Conservation (phyloP, 108 stramenopile species). For the Mayamaea pseudoterrestris region DNA sequence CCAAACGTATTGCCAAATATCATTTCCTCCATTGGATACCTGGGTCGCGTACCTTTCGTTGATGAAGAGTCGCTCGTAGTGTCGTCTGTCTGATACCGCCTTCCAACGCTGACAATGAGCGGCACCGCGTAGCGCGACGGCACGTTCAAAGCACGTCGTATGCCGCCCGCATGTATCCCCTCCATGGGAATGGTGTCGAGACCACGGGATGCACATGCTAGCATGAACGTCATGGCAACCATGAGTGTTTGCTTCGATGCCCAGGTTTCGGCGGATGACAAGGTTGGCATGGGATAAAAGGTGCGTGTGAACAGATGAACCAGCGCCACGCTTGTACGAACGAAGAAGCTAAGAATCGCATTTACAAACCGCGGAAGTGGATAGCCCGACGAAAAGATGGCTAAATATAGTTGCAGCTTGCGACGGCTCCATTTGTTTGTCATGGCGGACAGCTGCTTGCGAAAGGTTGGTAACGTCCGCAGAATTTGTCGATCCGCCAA, state of each 20-base stretch:
- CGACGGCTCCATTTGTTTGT: not conserved
- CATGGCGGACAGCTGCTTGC: conserved; percentile 9
- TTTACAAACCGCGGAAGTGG: conserved; percentile 51
- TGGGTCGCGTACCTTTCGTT: conserved; percentile 16
- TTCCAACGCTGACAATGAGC: conserved; percentile 57
- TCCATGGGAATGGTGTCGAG: conserved; percentile 88
- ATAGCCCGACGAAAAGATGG: conserved; percentile 64
- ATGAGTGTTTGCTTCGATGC: conserved; percentile 84
- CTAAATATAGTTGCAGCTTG: conserved; percentile 25
- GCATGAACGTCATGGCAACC: conserved; percentile 80
- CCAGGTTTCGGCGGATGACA: conserved; percentile 74
- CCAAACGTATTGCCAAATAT: conserved; percentile 44
- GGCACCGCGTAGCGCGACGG: conserved; percentile 55
- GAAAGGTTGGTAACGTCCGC: conserved; percentile 26
- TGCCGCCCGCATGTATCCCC: conserved; percentile 52
- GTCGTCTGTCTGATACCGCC: conserved; percentile 8
- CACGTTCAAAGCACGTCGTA: conserved; percentile 45
- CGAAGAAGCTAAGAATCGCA: conserved; percentile 40
- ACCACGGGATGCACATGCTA: conserved; percentile 68
- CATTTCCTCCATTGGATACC: conserved; percentile 40
- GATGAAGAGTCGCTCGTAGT: conserved; percentile 9
- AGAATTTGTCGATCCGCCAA: conserved; percentile 63
- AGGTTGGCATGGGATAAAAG: conserved; percentile 46
- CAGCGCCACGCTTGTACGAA: conserved; percentile 38
- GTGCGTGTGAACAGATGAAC: conserved; percentile 21